A percentile compares a stretch with the other conserved stretches of the same genome.
These are phyloP conservation scores for Pseudogymnoascus sp. DNA, from an alignment of 2,329 filamentous ascomycete genomes.

Conservation along the genomic window DNA sequence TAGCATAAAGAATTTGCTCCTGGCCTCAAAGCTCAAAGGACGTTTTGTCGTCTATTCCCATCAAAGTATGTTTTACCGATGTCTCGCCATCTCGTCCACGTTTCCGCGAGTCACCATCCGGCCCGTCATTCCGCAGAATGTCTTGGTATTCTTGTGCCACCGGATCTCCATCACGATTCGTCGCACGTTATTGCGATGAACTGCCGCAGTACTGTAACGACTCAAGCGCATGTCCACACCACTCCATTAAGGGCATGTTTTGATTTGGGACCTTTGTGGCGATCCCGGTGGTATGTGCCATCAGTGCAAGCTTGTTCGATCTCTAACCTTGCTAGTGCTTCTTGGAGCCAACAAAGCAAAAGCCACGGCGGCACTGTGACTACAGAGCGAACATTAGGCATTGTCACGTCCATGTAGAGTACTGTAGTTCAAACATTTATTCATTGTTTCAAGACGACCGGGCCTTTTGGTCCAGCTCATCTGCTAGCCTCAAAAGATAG, in stretches of 20 bases:
- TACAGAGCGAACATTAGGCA: not conserved
- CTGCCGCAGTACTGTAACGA: not conserved
- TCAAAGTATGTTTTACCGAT: not conserved
- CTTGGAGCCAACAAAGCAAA: not conserved
- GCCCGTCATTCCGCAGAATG: not conserved
- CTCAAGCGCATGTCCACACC: not conserved
- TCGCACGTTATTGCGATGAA: not conserved
- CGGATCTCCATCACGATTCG: not conserved
- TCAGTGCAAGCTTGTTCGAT: not conserved
- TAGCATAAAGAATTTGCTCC: not conserved
- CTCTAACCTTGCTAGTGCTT: not conserved
- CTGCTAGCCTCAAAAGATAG: constrained; percentile 64
- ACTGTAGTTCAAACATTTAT: not conserved
- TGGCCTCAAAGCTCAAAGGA: not conserved
- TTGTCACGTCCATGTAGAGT: not conserved
- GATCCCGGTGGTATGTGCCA: not conserved
- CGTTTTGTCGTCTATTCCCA: not conserved
- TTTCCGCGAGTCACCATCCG: constrained; percentile 3
- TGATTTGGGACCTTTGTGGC: not conserved
- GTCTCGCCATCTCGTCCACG: not conserved
- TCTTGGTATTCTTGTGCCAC: not conserved
- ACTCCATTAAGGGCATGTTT: not conserved
- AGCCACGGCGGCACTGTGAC: not conserved
- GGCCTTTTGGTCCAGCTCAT: constrained; percentile 46
- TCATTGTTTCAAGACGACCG: constrained; percentile 1